A percentile compares a stretch with the other conserved stretches of the same genome.
Conservation (phyloP, 305 asterid genomes). For the Withania somnifera region DNA sequence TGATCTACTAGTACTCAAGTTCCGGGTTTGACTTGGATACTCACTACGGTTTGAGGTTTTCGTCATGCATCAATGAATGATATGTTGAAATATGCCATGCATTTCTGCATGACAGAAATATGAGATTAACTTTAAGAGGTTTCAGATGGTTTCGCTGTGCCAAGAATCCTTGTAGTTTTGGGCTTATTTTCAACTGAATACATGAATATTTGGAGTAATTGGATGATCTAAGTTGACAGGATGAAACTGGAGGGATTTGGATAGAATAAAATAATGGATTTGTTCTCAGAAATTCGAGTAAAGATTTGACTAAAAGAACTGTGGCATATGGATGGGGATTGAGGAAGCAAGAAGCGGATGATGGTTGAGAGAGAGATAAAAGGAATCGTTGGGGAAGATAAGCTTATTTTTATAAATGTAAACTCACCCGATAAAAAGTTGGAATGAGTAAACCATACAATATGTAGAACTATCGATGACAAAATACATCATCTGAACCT, state of each 20-base stretch:
- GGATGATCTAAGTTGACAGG: not conserved
- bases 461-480: not conserved
- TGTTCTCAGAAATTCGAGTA: not conserved
- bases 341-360: not conserved
- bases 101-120: not conserved
- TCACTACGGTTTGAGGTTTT: not conserved
- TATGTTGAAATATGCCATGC: not conserved
- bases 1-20: not conserved
- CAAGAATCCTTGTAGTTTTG: not conserved
- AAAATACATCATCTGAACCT: not conserved
- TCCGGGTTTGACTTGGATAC: not conserved
- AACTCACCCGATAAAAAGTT: no score
- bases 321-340: not conserved
- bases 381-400: not conserved
- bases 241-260: not conserved
- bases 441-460: not conserved
- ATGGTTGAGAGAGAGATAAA: not conserved
- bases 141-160: not conserved
- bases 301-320: not conserved
- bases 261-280: not conserved
- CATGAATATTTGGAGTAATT: not conserved
- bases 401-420: not conserved
- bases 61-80: not conserved
- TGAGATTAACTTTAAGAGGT: not conserved
- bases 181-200: not conserved